Base-by-base conservation (phyloP, 108 stramenopile genomes). In the Skeletonema marinoi region DNA sequence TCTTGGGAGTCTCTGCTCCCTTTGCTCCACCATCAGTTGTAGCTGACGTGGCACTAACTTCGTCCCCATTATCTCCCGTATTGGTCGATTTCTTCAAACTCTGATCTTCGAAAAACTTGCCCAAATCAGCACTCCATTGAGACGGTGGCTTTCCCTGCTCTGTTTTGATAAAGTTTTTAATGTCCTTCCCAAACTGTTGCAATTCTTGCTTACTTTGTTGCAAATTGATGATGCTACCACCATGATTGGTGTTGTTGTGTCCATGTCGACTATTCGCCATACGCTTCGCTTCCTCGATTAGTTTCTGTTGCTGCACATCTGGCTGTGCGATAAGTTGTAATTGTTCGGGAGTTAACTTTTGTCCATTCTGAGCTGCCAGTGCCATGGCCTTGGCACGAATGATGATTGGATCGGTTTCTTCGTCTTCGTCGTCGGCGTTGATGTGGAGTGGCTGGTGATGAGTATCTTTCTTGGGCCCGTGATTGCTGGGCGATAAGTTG, bases 371-470 rank as follows among this genome's bases (percentile, higher is more conserved):
- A 65, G 90, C 86, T 4, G 89, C 92, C 39, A 89, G 19, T 12
- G 89, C 88, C 88, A 93, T 88, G 46, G 87, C 87, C 46, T 86
- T 84, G 66, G 90, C 90, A 6, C 87, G 36, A 2, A 77, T 67
- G 4, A 93, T 60, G 68, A 87, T 88, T n/a, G 83, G 77, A 74
- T 92, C 89, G 31, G 82, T 74, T 42, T 78, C 78, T 10, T 46
- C 61, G 12, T 79, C 71, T 25, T 79, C 78, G 50, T 79, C 78
- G 14, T 31, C 35, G 29, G 31, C 36, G 38, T 16, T 59, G 11
- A n/a, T 74, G 30, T 42, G 51, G 0, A 75, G 10, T 42, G 65
- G 51, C 51, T 56, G 60, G 25, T 25, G 25, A 25, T 25, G 25
- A 19, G 32, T 13, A 19, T 70, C 68, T 32, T 64, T 58, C 38